phyloP scores from a whole-genome alignment of 192 early-diverging fungal genomes.

The Backusella liffmaniae region DNA sequence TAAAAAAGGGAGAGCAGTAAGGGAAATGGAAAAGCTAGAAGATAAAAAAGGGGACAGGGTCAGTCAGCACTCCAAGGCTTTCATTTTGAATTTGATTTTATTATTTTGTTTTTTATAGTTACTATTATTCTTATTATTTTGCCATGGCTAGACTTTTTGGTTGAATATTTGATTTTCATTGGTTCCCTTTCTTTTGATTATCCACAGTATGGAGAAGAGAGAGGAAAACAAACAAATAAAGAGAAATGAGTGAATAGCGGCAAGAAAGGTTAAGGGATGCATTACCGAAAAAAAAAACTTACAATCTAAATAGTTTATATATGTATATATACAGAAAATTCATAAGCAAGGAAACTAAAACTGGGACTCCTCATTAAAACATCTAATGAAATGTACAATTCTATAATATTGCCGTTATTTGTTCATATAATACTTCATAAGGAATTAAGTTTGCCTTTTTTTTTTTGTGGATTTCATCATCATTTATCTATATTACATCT shows the following conservation, averaged over 20 bases:
- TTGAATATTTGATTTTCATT: background rate
- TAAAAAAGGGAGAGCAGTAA: background rate
- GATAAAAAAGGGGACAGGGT: background rate
- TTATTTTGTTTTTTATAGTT: background rate
- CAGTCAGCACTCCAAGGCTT: background rate
- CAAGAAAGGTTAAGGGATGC: too few species aligned
- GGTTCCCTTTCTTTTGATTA: background rate
- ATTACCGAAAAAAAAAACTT: background rate
- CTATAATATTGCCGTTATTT: conserved; percentile 4
- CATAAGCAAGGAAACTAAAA: background rate
- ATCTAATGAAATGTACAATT: background rate
- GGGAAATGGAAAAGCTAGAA: background rate
- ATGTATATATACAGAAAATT: conserved; percentile 3
- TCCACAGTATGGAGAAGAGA: background rate
- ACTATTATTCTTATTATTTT: background rate
- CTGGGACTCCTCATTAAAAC: background rate
- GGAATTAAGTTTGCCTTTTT: background rate
- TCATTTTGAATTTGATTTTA: background rate
- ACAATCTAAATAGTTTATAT: background rate
- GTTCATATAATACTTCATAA: background rate
- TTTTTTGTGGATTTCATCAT: background rate
- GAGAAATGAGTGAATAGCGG: too few species aligned
- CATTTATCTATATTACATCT: background rate
- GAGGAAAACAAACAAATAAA: background rate
- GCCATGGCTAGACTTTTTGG: background rate